phyloP scores from a whole-genome alignment of 805 yeast species.

The Hanseniaspora occidentalis region DNA sequence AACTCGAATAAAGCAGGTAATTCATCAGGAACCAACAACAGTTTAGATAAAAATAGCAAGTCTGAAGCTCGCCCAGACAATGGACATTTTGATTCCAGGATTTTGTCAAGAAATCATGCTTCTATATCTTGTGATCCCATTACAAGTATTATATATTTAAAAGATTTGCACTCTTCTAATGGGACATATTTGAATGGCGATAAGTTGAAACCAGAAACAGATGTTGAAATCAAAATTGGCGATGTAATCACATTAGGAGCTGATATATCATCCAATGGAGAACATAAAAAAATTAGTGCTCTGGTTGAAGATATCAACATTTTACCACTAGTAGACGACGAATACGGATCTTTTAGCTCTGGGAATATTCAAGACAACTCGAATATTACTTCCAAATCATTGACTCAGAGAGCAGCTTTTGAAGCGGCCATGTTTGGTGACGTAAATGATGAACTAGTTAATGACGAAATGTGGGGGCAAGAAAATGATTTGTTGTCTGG shows the following conservation, averaged over 20 bases:
- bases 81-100: constrained; percentile 91
- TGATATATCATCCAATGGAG: constrained; percentile 47
- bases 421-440: constrained; percentile 56
- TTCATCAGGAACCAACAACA: constrained; percentile 6
- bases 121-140: constrained; percentile 62
- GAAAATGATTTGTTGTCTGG: constrained; percentile 39
- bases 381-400: constrained; percentile 8
- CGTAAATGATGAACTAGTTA: constrained; percentile 33
- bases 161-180: constrained; percentile 83
- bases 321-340: constrained; percentile 24
- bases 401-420: constrained; percentile 27
- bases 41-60: constrained; percentile 25
- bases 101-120: constrained; percentile 88
- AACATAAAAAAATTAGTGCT: constrained; percentile 79
- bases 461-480: constrained; percentile 37
- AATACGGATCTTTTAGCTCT: constrained; percentile 4
- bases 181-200: constrained; percentile 84
- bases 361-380: constrained; percentile 6
- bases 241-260: constrained; percentile 92
- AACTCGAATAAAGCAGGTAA: constrained; percentile 6
- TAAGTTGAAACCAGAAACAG: constrained; percentile 39
- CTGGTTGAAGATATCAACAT: constrained; percentile 62
- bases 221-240: constrained; percentile 56
- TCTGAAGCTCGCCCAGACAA: constrained; percentile 54
- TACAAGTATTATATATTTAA: constrained; percentile 55